Percentiles rank a stretch among this genome's conserved stretches.
Conservation (phyloP, 2,329 filamentous ascomycete genomes). For the Pseudodiploospora longispora region DNA sequence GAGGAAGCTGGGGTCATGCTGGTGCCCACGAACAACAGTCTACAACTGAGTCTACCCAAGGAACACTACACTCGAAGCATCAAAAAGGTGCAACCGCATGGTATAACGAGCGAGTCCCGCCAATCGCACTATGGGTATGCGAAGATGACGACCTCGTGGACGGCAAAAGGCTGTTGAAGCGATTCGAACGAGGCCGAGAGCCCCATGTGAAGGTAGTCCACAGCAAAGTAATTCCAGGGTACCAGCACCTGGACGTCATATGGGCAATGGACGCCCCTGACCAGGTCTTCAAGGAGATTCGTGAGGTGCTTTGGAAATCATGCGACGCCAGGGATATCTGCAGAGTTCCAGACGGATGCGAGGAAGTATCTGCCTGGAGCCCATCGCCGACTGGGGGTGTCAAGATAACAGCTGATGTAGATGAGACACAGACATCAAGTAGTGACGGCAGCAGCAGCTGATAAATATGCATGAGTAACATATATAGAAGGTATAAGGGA, state of each 20-base stretch:
- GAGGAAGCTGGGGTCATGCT: not conserved
- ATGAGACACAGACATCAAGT: too few relatives aligned
- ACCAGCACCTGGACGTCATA: conserved; percentile 90
- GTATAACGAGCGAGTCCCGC: conserved; percentile 74
- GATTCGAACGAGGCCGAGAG: conserved; percentile 70
- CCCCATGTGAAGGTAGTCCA: conserved; percentile 76
- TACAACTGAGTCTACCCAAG: not conserved
- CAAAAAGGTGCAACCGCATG: conserved; percentile 56
- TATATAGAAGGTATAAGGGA: too few relatives aligned
- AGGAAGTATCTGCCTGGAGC: conserved; percentile 36
- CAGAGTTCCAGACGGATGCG: conserved; percentile 57
- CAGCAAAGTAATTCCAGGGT: conserved; percentile 72
- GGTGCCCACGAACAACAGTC: conserved; percentile 11
- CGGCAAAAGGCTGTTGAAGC: conserved; percentile 61
- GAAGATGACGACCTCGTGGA: conserved; percentile 81
- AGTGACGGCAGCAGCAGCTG: too few relatives aligned
- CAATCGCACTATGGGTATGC: conserved; percentile 81
- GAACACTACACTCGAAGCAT: conserved; percentile 16
- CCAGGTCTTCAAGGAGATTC: conserved; percentile 72
- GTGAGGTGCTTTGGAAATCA: conserved; percentile 79
- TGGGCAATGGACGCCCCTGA: conserved; percentile 88
- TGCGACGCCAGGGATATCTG: conserved; percentile 48
- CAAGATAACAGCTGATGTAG: too few relatives aligned
- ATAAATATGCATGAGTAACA: too few relatives aligned
- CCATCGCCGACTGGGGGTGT: not conserved